A percentile compares a stretch with the other conserved stretches of the same genome.
These are phyloP conservation scores for Talaromyces funiculosus DNA, from an alignment of 2,329 filamentous ascomycete genomes.

Conservation along the genomic window DNA sequence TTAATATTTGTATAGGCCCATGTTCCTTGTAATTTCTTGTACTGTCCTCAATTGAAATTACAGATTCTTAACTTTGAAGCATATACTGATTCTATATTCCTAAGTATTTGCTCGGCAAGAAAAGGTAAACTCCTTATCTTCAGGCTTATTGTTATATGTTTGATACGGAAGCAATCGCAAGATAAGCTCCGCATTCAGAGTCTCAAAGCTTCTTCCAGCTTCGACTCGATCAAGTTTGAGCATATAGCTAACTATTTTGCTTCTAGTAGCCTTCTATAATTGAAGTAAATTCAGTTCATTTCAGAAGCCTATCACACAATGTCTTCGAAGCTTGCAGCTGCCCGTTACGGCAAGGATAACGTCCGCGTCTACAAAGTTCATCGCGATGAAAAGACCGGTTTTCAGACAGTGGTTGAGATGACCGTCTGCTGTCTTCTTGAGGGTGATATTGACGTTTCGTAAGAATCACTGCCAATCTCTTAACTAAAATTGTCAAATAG, in stretches of 20 bases:
- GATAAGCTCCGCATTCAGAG: neutral
- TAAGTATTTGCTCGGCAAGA: too few species aligned
- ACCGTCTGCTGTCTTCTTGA: conserved; percentile 89
- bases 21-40: neutral
- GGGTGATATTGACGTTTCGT: conserved; percentile 82
- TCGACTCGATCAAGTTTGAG: neutral
- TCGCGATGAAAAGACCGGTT: conserved; percentile 66
- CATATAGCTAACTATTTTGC: neutral
- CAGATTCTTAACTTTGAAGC: neutral
- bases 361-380: conserved; percentile 96
- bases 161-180: neutral
- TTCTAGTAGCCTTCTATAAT: neutral
- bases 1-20: neutral
- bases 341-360: conserved; percentile 71
- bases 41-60: neutral
- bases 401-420: conserved; percentile 88
- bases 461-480: conserved; percentile 33
- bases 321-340: conserved; percentile 38
- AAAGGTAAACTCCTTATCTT: neutral
- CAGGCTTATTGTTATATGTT: neutral
- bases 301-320: conserved; percentile 18
- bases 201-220: neutral
- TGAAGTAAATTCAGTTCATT: neutral
- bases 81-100: neutral
- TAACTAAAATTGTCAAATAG: neutral